phyloP scores from a whole-genome alignment of 2,329 filamentous ascomycete genomes.

The Ophiostoma perfectum region DNA sequence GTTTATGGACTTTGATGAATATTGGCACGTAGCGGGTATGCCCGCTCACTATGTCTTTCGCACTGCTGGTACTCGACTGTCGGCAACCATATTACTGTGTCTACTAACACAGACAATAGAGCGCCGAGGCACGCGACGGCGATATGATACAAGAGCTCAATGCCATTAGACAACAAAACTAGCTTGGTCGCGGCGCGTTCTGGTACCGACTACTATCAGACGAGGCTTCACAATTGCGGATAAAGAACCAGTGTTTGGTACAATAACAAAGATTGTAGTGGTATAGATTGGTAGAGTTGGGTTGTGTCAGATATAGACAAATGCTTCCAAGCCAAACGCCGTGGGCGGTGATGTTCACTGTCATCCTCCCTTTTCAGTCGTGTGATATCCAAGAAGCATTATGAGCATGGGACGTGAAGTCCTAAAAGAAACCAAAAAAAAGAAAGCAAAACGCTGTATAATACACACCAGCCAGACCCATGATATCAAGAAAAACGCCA shows the following conservation, averaged over 20 bases:
- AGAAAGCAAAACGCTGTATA: conserved; percentile 17
- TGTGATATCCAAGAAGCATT: conserved; percentile 15
- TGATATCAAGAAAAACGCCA: conserved; percentile 8
- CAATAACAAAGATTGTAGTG: conserved; percentile 16
- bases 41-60: too few species aligned
- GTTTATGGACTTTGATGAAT: too few species aligned
- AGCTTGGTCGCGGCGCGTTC: too few species aligned
- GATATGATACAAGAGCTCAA: too few species aligned
- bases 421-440: conserved; percentile 10
- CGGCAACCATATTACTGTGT: too few species aligned
- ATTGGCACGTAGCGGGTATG: too few species aligned
- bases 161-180: too few species aligned
- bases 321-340: conserved; percentile 15
- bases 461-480: conserved; percentile 5
- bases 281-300: conserved; percentile 22
- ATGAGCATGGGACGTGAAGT: conserved; percentile 7
- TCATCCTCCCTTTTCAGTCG: conserved; percentile 10
- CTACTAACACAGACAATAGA: too few species aligned
- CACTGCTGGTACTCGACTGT: too few species aligned
- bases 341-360: conserved; percentile 11
- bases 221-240: too few species aligned
- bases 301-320: conserved; percentile 14
- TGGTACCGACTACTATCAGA: too few species aligned
- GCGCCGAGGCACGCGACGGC: too few species aligned
- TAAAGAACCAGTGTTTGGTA: not conserved